Percentiles rank a stretch among this genome's conserved stretches.
Evolutionary conservation across 1,284 basidiomycete species (phyloP).

Genomic region (Quambalaria eucalypti): DNA sequence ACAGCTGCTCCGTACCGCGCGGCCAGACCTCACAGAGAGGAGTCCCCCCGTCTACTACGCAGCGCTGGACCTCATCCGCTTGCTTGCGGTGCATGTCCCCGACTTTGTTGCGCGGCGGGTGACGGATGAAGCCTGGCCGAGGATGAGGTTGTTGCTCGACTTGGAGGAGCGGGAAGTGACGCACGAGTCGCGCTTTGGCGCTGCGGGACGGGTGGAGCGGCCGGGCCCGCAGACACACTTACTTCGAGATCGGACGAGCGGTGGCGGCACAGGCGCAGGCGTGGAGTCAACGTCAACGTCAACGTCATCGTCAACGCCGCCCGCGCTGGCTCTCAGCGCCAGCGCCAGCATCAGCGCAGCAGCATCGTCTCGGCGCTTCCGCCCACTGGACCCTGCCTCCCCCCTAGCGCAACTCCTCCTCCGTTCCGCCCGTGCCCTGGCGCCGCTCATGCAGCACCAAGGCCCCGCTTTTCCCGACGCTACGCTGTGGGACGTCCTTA

Average conservation of each 20-base stretch:
- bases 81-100: conserved; percentile 11
- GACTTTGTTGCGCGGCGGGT: conserved; percentile 30
- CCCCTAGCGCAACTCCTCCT: not conserved
- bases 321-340: not conserved
- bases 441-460: not conserved
- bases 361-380: not conserved
- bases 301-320: not conserved
- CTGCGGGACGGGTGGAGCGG: not conserved
- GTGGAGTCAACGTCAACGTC: no score
- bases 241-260: not conserved
- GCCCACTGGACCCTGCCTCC: not conserved
- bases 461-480: not conserved
- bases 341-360: not conserved
- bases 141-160: conserved; percentile 18
- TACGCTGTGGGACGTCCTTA: not conserved
- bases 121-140: conserved; percentile 35
- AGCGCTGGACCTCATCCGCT: conserved; percentile 21
- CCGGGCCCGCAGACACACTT: not conserved
- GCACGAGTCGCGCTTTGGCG: conserved; percentile 1
- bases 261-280: not conserved
- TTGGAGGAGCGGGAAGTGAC: conserved; percentile 12
- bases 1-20: not conserved
- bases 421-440: not conserved
- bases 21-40: conserved; percentile 13
- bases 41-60: conserved; percentile 30